Conservation (phyloP, 805 yeast species). For the Hanseniaspora nectarophila region DNA sequence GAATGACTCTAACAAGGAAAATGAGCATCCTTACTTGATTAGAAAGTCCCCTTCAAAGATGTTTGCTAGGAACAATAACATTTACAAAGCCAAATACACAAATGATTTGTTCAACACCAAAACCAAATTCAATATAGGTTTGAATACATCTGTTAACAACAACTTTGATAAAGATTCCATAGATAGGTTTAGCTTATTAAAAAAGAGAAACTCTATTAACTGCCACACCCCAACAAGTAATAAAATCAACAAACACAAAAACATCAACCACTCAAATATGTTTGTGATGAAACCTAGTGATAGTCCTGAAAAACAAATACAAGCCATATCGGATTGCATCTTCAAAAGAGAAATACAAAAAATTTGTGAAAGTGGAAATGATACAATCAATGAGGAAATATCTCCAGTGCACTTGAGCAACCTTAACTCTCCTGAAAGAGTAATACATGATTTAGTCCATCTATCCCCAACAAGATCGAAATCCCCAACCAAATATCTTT, state of each 20-base stretch:
- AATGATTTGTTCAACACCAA: neutral
- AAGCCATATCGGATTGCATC: slow-evolving; percentile 5
- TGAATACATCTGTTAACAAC: neutral
- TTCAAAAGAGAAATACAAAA: slow-evolving; percentile 9
- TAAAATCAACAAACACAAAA: neutral
- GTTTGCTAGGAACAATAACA: neutral
- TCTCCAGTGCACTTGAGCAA: neutral
- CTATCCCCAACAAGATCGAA: slow-evolving; percentile 1
- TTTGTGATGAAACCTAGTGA: slow-evolving; percentile 5
- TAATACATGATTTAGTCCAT: neutral
- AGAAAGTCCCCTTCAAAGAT: slow-evolving; percentile 1
- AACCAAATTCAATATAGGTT: neutral
- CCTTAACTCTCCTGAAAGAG: slow-evolving; percentile 8
- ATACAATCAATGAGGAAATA: neutral
- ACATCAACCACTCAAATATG: neutral
- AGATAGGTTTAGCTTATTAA: slow-evolving; percentile 5
- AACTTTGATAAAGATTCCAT: neutral
- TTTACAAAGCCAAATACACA: neutral
- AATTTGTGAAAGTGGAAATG: slow-evolving; percentile 4
- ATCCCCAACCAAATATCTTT: too few relatives aligned
- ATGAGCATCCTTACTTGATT: neutral
- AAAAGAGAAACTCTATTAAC: slow-evolving; percentile 1
- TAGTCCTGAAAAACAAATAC: slow-evolving; percentile 12
- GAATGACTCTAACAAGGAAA: neutral
- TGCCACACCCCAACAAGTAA: neutral